Conservation (phyloP, 2,329 filamentous ascomycete genomes). For the Alternaria longipes region DNA sequence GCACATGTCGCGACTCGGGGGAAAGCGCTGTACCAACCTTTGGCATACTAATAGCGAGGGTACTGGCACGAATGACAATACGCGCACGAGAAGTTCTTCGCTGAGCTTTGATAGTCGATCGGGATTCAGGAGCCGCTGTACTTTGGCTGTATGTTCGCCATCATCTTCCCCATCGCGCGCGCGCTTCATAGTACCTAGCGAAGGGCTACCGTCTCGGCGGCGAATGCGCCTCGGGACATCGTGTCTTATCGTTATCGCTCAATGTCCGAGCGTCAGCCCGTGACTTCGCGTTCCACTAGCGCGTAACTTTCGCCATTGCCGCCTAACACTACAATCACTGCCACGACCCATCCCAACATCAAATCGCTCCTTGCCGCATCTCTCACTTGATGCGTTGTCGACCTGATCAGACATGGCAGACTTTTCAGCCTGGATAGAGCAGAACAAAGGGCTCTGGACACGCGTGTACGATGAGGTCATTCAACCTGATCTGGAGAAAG, state of each 20-base stretch:
- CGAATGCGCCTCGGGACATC: slow-evolving; percentile 16
- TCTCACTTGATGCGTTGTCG: slow-evolving; percentile 6
- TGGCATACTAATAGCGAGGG: slow-evolving; percentile 71
- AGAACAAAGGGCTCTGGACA: slow-evolving; percentile 39
- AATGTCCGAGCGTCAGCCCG: slow-evolving; percentile 25
- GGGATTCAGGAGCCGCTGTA: slow-evolving; percentile 49
- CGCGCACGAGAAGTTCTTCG: slow-evolving; percentile 86
- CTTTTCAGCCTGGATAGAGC: slow-evolving; percentile 39
- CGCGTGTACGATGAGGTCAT: slow-evolving; percentile 49
- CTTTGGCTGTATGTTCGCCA: slow-evolving; percentile 55
- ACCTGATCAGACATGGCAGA: slow-evolving; percentile 35
- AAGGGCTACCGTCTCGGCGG: slow-evolving; percentile 16
- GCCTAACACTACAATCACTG: slow-evolving; percentile 9
- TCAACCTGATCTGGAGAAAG: slow-evolving; percentile 41
- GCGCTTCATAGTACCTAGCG: slow-evolving; percentile 47
- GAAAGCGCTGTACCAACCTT: slow-evolving; percentile 55
- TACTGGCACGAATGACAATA: slow-evolving; percentile 79
- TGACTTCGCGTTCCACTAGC: slow-evolving; percentile 35
- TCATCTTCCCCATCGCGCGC: slow-evolving; percentile 41
- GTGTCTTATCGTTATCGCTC: slow-evolving; percentile 30
- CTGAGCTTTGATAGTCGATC: slow-evolving; percentile 79
- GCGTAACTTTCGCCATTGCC: slow-evolving; percentile 5
- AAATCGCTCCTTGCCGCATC: background rate
- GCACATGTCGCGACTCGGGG: background rate
- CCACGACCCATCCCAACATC: background rate